Evolutionary conservation across 495 filamentous ascomycete species (phyloP), one percentile per base, ranked within the genome.

Genomic region (Penicillium macrosclerotiorum): DNA sequence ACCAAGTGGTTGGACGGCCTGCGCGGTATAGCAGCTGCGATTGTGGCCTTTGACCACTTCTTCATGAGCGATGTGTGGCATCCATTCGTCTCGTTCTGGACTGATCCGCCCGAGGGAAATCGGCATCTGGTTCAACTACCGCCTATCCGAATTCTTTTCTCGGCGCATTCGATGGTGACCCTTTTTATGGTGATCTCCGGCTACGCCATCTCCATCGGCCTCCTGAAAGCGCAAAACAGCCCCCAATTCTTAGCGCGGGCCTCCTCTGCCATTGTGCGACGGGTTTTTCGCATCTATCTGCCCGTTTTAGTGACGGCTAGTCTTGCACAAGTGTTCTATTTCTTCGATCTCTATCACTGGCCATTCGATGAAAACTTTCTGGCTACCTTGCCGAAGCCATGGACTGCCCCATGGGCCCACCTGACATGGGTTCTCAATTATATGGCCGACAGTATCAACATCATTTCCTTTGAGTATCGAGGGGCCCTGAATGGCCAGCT

Each of bases 171-270:
- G 1, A 82, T 82, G 79, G 81, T 85, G 4, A 69, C 77, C 45
- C 68, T 83, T 17, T 84, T 85, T 64, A 82, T 82, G 66, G 74
- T 83, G 33, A 79, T 85, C n/a, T 81, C 79, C 4, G 78, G 80
- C 20, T 80, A 77, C 44, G 77, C 74, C 1, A 67, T 84, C 11
- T 76, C 78, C 9, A 68, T 73, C 49, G 77, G 78, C 37, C 68
- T 80, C 0, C 59, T 84, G 22, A 68, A 69, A 43, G 54, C 62
- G 17, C 67, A 75, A 12, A 72, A 72, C 38, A 54, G 57, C 11
- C 67, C 70, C 32, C 63, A 51, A 32, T 59, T 64, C 29, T 36
- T 56, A 20, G 42, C 47, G 4, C 56, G 59, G 3, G 48, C 80
- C 7, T 62, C 71, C 2, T 82, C 77, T 0, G 72, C 79, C 1